phyloP scores from a whole-genome alignment of 2,329 filamentous ascomycete species.

The Cladophialophora carrionii region DNA sequence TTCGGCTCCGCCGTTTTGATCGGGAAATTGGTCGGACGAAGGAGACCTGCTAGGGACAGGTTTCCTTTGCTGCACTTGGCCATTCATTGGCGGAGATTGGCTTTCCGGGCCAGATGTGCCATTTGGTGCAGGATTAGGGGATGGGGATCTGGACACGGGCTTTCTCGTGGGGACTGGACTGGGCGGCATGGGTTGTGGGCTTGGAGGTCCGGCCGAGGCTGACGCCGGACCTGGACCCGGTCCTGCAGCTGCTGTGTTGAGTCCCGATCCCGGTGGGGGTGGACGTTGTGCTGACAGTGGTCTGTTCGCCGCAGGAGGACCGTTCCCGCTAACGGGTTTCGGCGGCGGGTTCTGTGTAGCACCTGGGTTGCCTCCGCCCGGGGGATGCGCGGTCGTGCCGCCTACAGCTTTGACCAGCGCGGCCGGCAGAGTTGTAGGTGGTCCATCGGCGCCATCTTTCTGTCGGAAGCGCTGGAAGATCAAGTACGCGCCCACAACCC shows the following conservation, averaged over 20 bases:
- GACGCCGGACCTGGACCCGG: too few species aligned
- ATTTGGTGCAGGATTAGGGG: background rate
- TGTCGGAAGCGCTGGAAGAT: background rate
- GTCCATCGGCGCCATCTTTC: background rate
- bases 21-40: background rate
- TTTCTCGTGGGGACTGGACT: background rate
- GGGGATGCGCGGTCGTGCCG: background rate
- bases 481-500: constrained; percentile 62
- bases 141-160: background rate
- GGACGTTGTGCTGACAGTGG: background rate
- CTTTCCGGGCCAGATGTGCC: background rate
- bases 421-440: too few species aligned
- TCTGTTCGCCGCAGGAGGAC: background rate
- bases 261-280: too few species aligned
- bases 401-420: background rate
- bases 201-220: background rate
- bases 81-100: background rate
- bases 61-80: background rate
- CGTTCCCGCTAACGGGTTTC: background rate
- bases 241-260: background rate
- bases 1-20: background rate
- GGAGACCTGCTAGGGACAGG: background rate
- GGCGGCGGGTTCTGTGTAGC: background rate
- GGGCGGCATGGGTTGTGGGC: background rate
- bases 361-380: background rate